These are phyloP conservation scores for Mycena amicta DNA, from an alignment of 768 basidiomycete genomes.

Conservation along the genomic window DNA sequence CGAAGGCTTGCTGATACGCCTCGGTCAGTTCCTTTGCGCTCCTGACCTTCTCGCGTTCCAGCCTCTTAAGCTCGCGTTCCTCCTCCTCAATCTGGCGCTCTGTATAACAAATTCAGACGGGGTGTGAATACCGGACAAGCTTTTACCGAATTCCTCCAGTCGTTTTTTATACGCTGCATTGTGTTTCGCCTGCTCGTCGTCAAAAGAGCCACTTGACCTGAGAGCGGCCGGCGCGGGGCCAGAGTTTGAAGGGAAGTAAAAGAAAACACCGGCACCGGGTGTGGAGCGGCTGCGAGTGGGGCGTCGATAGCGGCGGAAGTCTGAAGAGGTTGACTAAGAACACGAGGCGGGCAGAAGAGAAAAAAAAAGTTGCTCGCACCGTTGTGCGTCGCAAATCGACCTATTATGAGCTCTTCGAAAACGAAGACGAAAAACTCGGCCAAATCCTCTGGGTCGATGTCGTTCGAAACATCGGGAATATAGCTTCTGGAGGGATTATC, in stretches of 20 bases:
- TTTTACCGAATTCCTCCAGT: slow-evolving; percentile 35
- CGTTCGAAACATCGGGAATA: slow-evolving; percentile 7
- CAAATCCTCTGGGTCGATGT: slow-evolving; percentile 34
- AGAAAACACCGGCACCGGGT: too few relatives aligned
- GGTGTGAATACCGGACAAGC: not conserved
- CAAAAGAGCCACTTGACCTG: not conserved
- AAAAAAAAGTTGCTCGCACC: too few relatives aligned
- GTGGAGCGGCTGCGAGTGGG: not conserved
- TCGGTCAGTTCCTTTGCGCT: slow-evolving; percentile 27
- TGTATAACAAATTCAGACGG: slow-evolving; percentile 10
- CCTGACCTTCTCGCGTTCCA: slow-evolving; percentile 28
- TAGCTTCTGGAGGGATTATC: slow-evolving; percentile 32
- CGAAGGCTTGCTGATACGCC: slow-evolving; percentile 32
- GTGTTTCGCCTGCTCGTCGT: slow-evolving; percentile 29
- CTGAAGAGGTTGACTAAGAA: not conserved
- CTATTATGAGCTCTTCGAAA: slow-evolving; percentile 36
- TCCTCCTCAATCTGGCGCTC: slow-evolving; percentile 38
- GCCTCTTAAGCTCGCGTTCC: slow-evolving; percentile 30
- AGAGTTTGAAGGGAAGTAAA: not conserved
- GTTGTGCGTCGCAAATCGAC: not conserved
- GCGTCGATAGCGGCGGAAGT: not conserved
- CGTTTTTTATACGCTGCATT: slow-evolving; percentile 36
- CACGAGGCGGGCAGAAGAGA: too few relatives aligned
- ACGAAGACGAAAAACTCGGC: slow-evolving; percentile 37
- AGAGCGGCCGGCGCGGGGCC: too few relatives aligned